Conservation (phyloP, 345 rosid genomes). For the Microthlaspi erraticum region DNA sequence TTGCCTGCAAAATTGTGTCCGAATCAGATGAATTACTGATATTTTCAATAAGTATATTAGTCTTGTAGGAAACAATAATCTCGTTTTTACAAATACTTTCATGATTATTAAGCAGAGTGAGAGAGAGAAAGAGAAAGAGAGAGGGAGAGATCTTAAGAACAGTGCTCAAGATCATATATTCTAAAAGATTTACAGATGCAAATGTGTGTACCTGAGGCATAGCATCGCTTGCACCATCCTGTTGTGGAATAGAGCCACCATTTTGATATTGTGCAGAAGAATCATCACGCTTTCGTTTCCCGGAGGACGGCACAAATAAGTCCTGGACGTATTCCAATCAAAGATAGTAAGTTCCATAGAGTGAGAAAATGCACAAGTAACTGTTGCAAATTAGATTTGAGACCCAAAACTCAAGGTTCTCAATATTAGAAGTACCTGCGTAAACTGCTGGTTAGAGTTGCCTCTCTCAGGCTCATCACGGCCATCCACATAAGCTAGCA, state of each 20-base stretch:
- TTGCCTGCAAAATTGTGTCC: slow-evolving; percentile 33
- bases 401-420: background rate
- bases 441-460: slow-evolving; percentile 69
- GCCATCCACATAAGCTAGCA: slow-evolving; percentile 90
- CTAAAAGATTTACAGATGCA: slow-evolving; percentile 7
- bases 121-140: background rate
- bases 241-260: slow-evolving; percentile 95
- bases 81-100: background rate
- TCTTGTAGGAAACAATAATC: background rate
- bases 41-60: background rate
- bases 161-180: background rate
- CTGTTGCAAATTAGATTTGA: slow-evolving; percentile 5
- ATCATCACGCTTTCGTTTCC: slow-evolving; percentile 96
- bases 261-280: slow-evolving; percentile 65
- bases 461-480: slow-evolving; percentile 88
- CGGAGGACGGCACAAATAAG: slow-evolving; percentile 75
- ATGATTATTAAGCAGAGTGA: background rate
- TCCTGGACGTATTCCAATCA: slow-evolving; percentile 61
- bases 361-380: background rate
- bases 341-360: slow-evolving; percentile 16
- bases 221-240: slow-evolving; percentile 88
- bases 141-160: background rate
- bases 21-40: background rate
- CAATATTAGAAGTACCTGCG: slow-evolving; percentile 63
- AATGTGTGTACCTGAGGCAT: slow-evolving; percentile 44